Evolutionary conservation across 495 filamentous ascomycete species (phyloP).

Genomic region (Penicillium flavigenum): DNA sequence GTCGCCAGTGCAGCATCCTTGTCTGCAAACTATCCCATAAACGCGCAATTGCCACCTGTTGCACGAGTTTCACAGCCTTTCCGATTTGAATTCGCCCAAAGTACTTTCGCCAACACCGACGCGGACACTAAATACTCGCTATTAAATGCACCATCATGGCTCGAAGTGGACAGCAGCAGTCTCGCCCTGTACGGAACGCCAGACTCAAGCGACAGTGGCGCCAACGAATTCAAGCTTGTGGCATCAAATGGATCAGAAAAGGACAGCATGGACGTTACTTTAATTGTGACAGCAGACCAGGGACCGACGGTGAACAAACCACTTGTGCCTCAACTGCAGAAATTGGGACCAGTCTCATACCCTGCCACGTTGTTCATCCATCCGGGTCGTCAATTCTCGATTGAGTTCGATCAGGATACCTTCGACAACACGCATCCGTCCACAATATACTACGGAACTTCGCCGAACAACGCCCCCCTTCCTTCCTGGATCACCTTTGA

Average conservation of each 20-base stretch:
- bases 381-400: conserved; percentile 44
- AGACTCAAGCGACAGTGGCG: conserved; percentile 51
- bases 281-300: conserved; percentile 58
- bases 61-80: conserved; percentile 64
- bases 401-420: conserved; percentile 48
- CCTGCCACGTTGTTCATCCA: conserved; percentile 48
- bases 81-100: conserved; percentile 64
- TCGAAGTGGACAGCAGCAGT: conserved; percentile 60
- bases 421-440: conserved; percentile 47
- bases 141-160: conserved; percentile 63
- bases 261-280: conserved; percentile 55
- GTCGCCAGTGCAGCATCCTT: conserved; percentile 43
- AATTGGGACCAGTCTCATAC: conserved; percentile 45
- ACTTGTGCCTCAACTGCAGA: conserved; percentile 48
- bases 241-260: conserved; percentile 61
- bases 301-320: conserved; percentile 50
- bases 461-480: conserved; percentile 73
- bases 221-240: conserved; percentile 55
- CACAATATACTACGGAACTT: conserved; percentile 73
- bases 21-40: conserved; percentile 64
- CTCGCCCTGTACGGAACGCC: conserved; percentile 68
- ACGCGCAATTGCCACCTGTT: conserved; percentile 74
- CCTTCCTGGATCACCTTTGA: conserved; percentile 88
- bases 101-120: conserved; percentile 61
- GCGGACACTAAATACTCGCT: conserved; percentile 61